A percentile compares a stretch with the other conserved stretches of the same genome.
These are phyloP conservation scores for Sutorius eximius DNA, from an alignment of 1,284 basidiomycete genomes.

Conservation along the genomic window DNA sequence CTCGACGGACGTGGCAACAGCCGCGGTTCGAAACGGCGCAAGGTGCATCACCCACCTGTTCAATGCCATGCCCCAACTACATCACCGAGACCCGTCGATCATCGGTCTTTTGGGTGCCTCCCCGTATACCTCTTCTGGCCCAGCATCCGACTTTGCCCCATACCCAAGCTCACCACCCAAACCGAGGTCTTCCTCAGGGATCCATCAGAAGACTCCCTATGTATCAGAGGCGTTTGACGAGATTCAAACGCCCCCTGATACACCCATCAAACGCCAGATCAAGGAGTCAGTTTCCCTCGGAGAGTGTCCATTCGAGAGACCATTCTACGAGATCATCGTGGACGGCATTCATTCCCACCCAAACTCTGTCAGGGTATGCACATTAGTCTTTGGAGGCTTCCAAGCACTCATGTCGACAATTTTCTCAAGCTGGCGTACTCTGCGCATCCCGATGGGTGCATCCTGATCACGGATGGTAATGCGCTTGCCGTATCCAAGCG, in stretches of 20 bases:
- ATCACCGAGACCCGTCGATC: slow-evolving; percentile 83
- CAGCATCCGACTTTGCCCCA: slow-evolving; percentile 29
- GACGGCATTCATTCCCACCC: slow-evolving; percentile 92
- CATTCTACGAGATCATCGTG: slow-evolving; percentile 87
- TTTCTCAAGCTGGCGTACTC: slow-evolving; percentile 73
- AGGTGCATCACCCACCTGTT: slow-evolving; percentile 88
- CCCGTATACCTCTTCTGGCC: slow-evolving; percentile 51
- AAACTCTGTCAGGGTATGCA: slow-evolving; percentile 76
- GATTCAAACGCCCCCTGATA: slow-evolving; percentile 58
- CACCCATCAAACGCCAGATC: slow-evolving; percentile 39
- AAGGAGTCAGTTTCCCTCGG: slow-evolving; percentile 34
- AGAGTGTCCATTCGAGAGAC: slow-evolving; percentile 56
- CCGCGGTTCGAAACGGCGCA: slow-evolving; percentile 69
- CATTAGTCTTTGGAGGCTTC: slow-evolving; percentile 7
- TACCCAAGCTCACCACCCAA: slow-evolving; percentile 21
- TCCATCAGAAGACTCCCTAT: slow-evolving; percentile 18
- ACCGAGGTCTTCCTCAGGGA: slow-evolving; percentile 1
- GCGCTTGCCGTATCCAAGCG: not conserved
- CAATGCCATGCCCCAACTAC: slow-evolving; percentile 89
- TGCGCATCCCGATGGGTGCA: slow-evolving; percentile 79
- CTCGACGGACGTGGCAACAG: slow-evolving; percentile 64
- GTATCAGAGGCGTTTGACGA: slow-evolving; percentile 67
- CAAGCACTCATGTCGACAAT: slow-evolving; percentile 2
- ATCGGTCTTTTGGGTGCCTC: slow-evolving; percentile 85
- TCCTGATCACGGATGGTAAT: slow-evolving; percentile 85